Base-by-base conservation (phyloP, 768 basidiomycete species). In the Mycena latifolia region DNA sequence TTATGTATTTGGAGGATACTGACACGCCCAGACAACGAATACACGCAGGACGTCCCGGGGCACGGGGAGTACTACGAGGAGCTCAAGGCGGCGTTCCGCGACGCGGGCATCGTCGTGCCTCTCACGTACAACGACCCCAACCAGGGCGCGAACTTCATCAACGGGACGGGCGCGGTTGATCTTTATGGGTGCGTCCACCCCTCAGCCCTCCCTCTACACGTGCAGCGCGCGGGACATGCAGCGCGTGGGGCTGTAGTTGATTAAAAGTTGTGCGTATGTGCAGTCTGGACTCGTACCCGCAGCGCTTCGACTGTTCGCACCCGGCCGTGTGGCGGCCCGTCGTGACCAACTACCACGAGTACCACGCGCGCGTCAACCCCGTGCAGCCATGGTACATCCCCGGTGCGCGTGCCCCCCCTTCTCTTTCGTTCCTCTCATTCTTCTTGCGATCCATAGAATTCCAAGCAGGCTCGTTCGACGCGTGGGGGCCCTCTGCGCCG, bases 271-370 rank as follows among this genome's bases (percentile, higher is more conserved):
- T n/a, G n/a, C n/a, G n/a, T n/a, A n/a, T n/a, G n/a, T n/a, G 50
- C 62, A 86, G 86, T 22, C 69, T 89, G 61, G 93, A 93, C 71
- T 84, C 86, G 0, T 94, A 94, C 68, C 92, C 92, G 1, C 92
- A 94, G 80, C 80, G 84, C 1, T 94, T 93, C 71, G 93, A 95
- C 71, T 95, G 93, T 74, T 91, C 92, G 0, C 85, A 91, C 65
- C 92, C 93, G 2, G 77, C 79, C 3, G 74, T 67, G 0, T 95
- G 94, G 93, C 84, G 73, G 9, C 86, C 86, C 1, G 86, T 95
- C 24, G 79, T 80, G 0, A 85, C 86, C 1, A 86, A 82, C 69
- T 93, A 93, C 71, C 84, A 90, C 59, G 75, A 78, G n/a, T 94
- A 93, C 69, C 93, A 94, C 72, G 74, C 73, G 14, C 61, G 78